Base-by-base conservation (phyloP, 768 basidiomycete species). In the Trametes elegans region DNA sequence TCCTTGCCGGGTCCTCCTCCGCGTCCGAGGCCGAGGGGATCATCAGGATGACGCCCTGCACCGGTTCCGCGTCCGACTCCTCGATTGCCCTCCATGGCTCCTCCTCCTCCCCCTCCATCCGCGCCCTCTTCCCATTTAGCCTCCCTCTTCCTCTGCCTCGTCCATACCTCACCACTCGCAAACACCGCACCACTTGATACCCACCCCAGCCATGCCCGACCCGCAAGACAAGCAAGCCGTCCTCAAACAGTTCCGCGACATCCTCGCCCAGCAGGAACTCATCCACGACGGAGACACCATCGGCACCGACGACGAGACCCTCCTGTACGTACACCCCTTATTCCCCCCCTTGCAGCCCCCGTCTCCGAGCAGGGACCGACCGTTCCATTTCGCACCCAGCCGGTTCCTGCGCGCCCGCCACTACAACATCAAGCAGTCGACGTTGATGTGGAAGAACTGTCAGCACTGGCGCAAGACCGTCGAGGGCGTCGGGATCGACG, bases 321-420 rank as follows among this genome's bases (percentile, higher is more conserved):
- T 88, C 13, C 65, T 85, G 87, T 64, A 83, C 53, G 68, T 43
- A 7, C 36, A 7, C 28, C 18, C 41, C 14, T 44, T 34, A 5
- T 13, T 27, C 19, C n/a, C n/a, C n/a, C n/a, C n/a, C 35, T 16
- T 23, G 4, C 28, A 6, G 10, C n/a, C n/a, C n/a, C n/a, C 14
- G 13, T n/a, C 21, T 18, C 26, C 14, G 31, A n/a, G n/a, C n/a
- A n/a, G n/a, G 13, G 3, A 8, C n/a, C 42, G 14, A 23, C n/a
- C 3, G 7, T 24, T 18, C 40, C 29, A 31, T 32, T 18, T n/a
- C 4, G 5, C 45, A 39, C 10, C n/a, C 59, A 90, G 88, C 51
- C 82, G 88, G n/a, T 90, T 89, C 62, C 68, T 90, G n/a, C 80
- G 84, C 31, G 88, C 88, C 9, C 82, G 88, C 3, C 81, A 81